phyloP scores from a whole-genome alignment of 2,329 filamentous ascomycete species.

The Bipolaris bicolor region DNA sequence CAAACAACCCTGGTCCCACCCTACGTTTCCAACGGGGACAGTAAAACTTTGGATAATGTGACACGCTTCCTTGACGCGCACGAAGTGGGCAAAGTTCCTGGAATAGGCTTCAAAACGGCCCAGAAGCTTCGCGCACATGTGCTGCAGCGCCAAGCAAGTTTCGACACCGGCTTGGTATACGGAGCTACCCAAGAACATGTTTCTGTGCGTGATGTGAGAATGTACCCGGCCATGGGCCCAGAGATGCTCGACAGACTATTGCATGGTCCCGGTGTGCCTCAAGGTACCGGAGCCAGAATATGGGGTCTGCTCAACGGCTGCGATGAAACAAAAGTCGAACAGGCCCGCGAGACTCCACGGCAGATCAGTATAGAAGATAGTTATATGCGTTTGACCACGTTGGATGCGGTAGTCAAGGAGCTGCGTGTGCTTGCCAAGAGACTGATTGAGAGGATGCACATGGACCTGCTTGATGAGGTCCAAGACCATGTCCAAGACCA shows the following conservation, averaged over 20 bases:
- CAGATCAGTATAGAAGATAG: constrained; percentile 97
- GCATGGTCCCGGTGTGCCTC: constrained; percentile 70
- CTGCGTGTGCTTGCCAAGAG: constrained; percentile 71
- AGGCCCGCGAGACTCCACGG: constrained; percentile 73
- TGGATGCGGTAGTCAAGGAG: constrained; percentile 70
- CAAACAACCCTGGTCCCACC: constrained; percentile 84
- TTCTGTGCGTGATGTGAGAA: constrained; percentile 70
- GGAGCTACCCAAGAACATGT: constrained; percentile 62
- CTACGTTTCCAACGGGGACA: constrained; percentile 48
- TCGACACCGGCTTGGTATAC: constrained; percentile 55
- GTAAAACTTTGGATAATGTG: constrained; percentile 55
- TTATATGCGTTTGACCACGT: constrained; percentile 72
- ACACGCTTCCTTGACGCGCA: constrained; percentile 75
- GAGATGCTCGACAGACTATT: constrained; percentile 71
- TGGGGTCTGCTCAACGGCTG: constrained; percentile 84
- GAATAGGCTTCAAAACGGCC: constrained; percentile 81
- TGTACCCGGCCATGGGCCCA: constrained; percentile 67
- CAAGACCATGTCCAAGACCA: constrained; percentile 34
- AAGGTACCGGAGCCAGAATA: constrained; percentile 72
- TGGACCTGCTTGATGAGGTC: constrained; percentile 70
- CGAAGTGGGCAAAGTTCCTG: constrained; percentile 80
- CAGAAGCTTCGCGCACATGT: constrained; percentile 70
- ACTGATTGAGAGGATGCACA: constrained; percentile 77
- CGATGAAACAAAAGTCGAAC: constrained; percentile 75
- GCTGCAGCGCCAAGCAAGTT: constrained; percentile 53